Evolutionary conservation across 441 rosid species (phyloP).

Genomic region (Pelargonium cotyledonis): DNA sequence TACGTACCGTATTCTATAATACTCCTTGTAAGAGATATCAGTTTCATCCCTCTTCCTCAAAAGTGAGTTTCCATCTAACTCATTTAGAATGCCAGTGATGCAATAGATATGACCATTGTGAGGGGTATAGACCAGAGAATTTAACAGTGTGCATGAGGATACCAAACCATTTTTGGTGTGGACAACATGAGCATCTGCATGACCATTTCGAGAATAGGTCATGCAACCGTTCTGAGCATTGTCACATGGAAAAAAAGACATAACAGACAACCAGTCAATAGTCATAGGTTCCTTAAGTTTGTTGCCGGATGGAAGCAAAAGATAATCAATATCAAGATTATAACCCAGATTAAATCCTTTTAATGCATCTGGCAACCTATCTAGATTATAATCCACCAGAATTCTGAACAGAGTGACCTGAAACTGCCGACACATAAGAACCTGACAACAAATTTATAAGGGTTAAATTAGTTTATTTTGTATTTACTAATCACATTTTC

Average conservation of each 20-base stretch:
- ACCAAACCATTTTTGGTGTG: conserved; percentile 44
- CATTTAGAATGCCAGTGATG: conserved; percentile 35
- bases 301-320: conserved; percentile 48
- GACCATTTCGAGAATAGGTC: conserved; percentile 28
- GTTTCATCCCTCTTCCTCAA: conserved; percentile 39
- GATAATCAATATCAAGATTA: conserved; percentile 44
- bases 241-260: conserved; percentile 26
- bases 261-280: conserved; percentile 54
- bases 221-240: conserved; percentile 24
- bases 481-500: neutral
- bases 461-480: neutral
- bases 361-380: conserved; percentile 35
- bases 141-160: conserved; percentile 46
- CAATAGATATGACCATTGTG: conserved; percentile 61
- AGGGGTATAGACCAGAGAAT: conserved; percentile 72
- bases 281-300: conserved; percentile 10
- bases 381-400: conserved; percentile 39
- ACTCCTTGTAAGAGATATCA: conserved; percentile 39
- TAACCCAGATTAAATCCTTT: conserved; percentile 24
- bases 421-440: conserved; percentile 55
- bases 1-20: conserved; percentile 44
- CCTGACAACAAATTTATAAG: conserved; percentile 36
- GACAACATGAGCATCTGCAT: conserved; percentile 30
- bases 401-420: conserved; percentile 51
- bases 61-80: conserved; percentile 45